Percentiles rank a stretch among this genome's conserved stretches.
Evolutionary conservation across 2,329 filamentous ascomycete species (phyloP).

Genomic region (Trichoderma sp.): DNA sequence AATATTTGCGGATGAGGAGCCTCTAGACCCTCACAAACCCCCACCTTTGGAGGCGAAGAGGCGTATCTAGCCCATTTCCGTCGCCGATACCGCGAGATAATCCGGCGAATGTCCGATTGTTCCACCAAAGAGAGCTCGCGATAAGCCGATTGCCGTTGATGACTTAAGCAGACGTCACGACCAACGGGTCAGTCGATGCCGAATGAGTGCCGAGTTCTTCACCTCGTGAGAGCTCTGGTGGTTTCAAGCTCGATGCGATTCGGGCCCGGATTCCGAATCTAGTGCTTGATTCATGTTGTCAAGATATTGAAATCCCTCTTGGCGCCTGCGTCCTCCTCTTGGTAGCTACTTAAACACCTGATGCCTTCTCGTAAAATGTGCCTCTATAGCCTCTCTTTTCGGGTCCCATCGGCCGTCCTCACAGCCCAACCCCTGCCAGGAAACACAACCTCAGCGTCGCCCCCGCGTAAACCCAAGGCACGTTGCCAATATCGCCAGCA

Average conservation of each 20-base stretch:
- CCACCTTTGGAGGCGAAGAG: background rate
- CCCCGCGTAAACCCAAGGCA: constrained; percentile 68
- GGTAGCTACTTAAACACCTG: background rate
- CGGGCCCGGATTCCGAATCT: background rate
- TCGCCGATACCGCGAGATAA: background rate
- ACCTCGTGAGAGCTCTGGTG: background rate
- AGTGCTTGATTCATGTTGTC: background rate
- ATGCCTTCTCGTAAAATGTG: background rate
- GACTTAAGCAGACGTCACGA: background rate
- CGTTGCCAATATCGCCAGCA: constrained; percentile 65
- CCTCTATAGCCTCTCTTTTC: background rate
- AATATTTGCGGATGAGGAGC: background rate
- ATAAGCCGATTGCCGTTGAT: background rate
- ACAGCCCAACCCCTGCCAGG: constrained; percentile 54
- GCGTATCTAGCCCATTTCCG: background rate
- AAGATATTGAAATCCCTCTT: background rate
- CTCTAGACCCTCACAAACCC: constrained; percentile 1
- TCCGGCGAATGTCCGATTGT: constrained; percentile 12
- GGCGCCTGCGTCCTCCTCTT: background rate
- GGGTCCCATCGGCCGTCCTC: constrained; percentile 27
- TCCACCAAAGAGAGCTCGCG: constrained; percentile 20
- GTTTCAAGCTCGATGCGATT: background rate
- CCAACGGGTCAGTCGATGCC: background rate
- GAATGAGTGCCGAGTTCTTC: constrained; percentile 4
- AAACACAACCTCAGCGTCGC: constrained; percentile 60